Percentiles rank a stretch among this genome's conserved stretches.
Evolutionary conservation across 768 basidiomycete genomes (phyloP).

Genomic region (Lactarius pseudohatsudake): DNA sequence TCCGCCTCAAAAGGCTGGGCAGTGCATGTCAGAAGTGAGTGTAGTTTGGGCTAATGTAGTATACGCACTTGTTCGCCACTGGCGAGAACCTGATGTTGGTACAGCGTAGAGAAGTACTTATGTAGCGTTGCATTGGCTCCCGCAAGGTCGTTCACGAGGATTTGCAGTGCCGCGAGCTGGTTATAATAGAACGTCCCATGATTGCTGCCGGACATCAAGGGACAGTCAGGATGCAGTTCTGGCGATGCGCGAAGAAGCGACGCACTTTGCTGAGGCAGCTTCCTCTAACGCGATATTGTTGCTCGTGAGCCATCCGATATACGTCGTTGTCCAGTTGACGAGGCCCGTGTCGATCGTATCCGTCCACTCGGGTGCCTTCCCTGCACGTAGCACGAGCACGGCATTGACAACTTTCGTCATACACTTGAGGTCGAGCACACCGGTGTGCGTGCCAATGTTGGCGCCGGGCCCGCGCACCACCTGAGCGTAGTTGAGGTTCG

Average conservation of each 20-base stretch:
- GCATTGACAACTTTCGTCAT: constrained; percentile 36
- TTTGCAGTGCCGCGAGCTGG: constrained; percentile 35
- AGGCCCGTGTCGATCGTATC: constrained; percentile 32
- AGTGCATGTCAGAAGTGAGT: background rate
- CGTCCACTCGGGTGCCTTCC: constrained; percentile 33
- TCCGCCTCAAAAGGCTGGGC: constrained; percentile 35
- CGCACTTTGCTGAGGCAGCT: constrained; percentile 33
- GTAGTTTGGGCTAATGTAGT: background rate
- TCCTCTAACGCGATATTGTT: constrained; percentile 30
- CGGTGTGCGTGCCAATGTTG: background rate
- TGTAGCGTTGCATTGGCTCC: constrained; percentile 32
- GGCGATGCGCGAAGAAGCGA: background rate
- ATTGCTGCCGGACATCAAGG: constrained; percentile 31
- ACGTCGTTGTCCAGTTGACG: constrained; percentile 33
- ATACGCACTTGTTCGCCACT: constrained; percentile 33
- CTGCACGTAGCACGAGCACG: constrained; percentile 33
- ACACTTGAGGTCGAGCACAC: constrained; percentile 32
- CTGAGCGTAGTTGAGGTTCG: constrained; percentile 31
- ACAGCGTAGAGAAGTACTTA: constrained; percentile 35
- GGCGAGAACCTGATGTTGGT: constrained; percentile 33
- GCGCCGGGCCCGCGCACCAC: constrained; percentile 26
- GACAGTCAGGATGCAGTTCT: background rate
- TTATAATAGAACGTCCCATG: constrained; percentile 38
- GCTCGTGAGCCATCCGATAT: constrained; percentile 36
- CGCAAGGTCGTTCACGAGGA: constrained; percentile 34